Percentiles rank a stretch among this genome's conserved stretches.
Conservation (phyloP, 208 protist genomes). For the Tritrichomonas foetus region DNA sequence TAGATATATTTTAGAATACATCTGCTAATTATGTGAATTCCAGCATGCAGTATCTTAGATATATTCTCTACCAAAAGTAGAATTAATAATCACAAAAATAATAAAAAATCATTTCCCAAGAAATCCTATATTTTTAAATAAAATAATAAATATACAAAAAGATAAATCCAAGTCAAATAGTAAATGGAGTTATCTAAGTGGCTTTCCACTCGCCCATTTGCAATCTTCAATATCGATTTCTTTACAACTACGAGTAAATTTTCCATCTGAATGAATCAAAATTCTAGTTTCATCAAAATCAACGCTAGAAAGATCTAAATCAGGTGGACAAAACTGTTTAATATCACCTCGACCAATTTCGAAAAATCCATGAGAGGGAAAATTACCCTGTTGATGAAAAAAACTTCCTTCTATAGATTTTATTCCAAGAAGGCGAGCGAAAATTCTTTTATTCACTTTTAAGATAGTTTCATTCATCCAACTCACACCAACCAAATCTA, state of each 20-base stretch:
- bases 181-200: no score
- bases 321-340: neutral
- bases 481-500: neutral
- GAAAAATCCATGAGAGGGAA: neutral
- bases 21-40: no score
- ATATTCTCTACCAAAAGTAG: no score
- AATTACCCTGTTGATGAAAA: slow-evolving; percentile 24
- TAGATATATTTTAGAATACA: no score
- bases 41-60: no score
- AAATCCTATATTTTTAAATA: no score
- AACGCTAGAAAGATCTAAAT: neutral
- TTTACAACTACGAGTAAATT: neutral
- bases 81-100: no score
- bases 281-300: slow-evolving; percentile 16
- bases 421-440: neutral
- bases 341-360: neutral
- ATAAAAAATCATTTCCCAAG: no score
- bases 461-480: neutral
- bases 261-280: neutral
- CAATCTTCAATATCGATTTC: neutral
- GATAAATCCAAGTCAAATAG: no score
- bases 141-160: no score
- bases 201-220: neutral
- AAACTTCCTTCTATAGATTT: neutral
- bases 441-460: neutral